These are phyloP conservation scores for Protea cynaroides DNA, from an alignment of 164 flowering plant genomes.

Conservation along the genomic window DNA sequence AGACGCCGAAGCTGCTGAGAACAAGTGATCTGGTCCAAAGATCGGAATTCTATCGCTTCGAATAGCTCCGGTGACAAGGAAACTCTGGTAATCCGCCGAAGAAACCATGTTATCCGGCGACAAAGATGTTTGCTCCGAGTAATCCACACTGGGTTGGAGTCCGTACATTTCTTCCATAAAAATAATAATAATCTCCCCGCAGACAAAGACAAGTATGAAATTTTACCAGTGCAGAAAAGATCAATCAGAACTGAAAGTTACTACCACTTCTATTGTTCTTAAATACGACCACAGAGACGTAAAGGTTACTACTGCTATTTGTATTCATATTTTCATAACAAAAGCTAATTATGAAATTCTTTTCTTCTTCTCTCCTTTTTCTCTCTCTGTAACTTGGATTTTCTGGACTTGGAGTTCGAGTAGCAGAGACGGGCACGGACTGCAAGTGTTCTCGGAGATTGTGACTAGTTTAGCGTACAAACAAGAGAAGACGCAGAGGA, in stretches of 20 bases:
- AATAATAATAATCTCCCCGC: too few species aligned
- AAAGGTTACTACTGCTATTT: background rate
- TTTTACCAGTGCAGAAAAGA: background rate
- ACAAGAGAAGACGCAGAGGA: conserved; percentile 17
- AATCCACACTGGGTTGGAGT: conserved; percentile 28
- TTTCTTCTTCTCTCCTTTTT: background rate
- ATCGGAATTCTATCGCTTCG: conserved; percentile 25
- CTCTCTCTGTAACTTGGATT: conserved; percentile 1
- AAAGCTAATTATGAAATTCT: background rate
- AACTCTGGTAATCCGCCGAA: conserved; percentile 37
- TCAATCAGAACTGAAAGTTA: background rate
- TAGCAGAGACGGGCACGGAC: conserved; percentile 12
- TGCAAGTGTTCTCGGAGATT: conserved; percentile 20
- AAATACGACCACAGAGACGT: too few species aligned
- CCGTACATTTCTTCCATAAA: conserved; percentile 76
- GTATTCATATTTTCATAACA: background rate
- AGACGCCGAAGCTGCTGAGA: conserved; percentile 30
- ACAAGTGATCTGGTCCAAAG: conserved; percentile 43
- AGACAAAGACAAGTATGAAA: too few species aligned
- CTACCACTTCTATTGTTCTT: too few species aligned
- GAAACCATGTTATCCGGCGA: conserved; percentile 40
- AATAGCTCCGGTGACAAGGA: conserved; percentile 18
- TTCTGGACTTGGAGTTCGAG: conserved; percentile 24
- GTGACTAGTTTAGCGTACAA: conserved; percentile 27
- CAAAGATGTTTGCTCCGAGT: conserved; percentile 39